Evolutionary conservation across 768 basidiomycete species (phyloP).

Genomic region (Naematelia encephala): DNA sequence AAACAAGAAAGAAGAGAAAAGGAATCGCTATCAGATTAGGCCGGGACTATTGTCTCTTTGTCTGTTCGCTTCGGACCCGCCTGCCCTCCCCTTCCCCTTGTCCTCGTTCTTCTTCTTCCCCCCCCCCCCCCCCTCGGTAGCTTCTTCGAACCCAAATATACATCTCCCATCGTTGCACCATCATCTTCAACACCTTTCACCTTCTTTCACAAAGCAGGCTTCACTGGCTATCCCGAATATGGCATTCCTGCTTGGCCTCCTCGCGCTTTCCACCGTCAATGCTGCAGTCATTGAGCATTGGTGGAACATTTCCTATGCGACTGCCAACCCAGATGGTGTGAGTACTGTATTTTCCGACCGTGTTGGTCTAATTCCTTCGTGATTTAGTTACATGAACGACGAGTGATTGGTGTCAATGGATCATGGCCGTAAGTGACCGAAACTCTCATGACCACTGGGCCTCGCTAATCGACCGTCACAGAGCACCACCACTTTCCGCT

Average conservation of each 20-base stretch:
- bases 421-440: constrained; percentile 83
- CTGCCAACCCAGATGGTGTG: constrained; percentile 81
- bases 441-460: not conserved
- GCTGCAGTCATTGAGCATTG: constrained; percentile 47
- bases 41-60: not conserved
- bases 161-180: not conserved
- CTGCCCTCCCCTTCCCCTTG: not conserved
- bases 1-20: no score
- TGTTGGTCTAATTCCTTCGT: no score
- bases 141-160: not conserved
- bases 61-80: no score
- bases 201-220: no score
- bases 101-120: not conserved
- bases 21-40: not conserved
- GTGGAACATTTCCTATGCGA: constrained; percentile 86
- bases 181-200: no score
- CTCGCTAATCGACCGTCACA: constrained; percentile 42
- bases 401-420: constrained; percentile 81
- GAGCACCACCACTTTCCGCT: constrained; percentile 77
- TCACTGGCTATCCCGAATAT: not conserved
- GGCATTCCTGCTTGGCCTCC: not conserved
- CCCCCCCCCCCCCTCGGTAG: not conserved
- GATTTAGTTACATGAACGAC: constrained; percentile 56
- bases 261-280: constrained; percentile 4
- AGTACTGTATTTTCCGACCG: constrained; percentile 9